These are phyloP conservation scores for Lignosus rhinocerotis DNA, from an alignment of 1,284 basidiomycete species.

Conservation along the genomic window DNA sequence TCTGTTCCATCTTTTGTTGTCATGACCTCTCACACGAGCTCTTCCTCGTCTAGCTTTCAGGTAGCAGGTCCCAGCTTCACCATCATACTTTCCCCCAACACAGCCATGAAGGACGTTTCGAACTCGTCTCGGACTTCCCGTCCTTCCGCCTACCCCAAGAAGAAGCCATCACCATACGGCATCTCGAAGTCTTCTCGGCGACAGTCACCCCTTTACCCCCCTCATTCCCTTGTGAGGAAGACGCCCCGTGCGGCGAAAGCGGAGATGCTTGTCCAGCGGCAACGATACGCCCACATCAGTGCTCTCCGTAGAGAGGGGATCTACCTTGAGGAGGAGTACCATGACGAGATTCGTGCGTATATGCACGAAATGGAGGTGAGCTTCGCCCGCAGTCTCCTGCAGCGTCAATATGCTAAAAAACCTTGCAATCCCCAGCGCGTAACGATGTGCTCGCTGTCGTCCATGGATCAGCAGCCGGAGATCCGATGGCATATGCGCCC, in stretches of 20 bases:
- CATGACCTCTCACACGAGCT: slow-evolving; percentile 26
- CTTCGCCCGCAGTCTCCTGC: slow-evolving; percentile 26
- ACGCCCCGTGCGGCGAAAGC: slow-evolving; percentile 66
- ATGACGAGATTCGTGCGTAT: slow-evolving; percentile 88
- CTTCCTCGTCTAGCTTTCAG: slow-evolving; percentile 42
- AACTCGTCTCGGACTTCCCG: slow-evolving; percentile 60
- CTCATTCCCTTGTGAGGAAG: slow-evolving; percentile 50
- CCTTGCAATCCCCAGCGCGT: slow-evolving; percentile 49
- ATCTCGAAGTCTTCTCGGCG: slow-evolving; percentile 55
- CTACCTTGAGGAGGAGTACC: slow-evolving; percentile 90
- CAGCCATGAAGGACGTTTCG: slow-evolving; percentile 76
- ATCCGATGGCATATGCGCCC: slow-evolving; percentile 99
- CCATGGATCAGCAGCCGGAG: slow-evolving; percentile 99
- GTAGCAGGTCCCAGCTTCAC: slow-evolving; percentile 40
- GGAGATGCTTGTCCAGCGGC: slow-evolving; percentile 59
- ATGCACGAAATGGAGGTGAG: slow-evolving; percentile 98
- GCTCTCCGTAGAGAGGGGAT: slow-evolving; percentile 70
- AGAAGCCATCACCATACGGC: slow-evolving; percentile 78
- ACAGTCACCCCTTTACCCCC: slow-evolving; percentile 44
- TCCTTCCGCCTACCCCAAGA: slow-evolving; percentile 72
- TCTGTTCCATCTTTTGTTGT: slow-evolving; percentile 1
- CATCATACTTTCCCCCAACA: slow-evolving; percentile 35
- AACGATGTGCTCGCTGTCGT: slow-evolving; percentile 87
- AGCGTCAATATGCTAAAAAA: slow-evolving; percentile 13
- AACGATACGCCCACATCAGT: slow-evolving; percentile 65